These are phyloP conservation scores for Parathielavia hyrcaniae DNA, from an alignment of 495 filamentous ascomycete genomes.

Conservation along the genomic window DNA sequence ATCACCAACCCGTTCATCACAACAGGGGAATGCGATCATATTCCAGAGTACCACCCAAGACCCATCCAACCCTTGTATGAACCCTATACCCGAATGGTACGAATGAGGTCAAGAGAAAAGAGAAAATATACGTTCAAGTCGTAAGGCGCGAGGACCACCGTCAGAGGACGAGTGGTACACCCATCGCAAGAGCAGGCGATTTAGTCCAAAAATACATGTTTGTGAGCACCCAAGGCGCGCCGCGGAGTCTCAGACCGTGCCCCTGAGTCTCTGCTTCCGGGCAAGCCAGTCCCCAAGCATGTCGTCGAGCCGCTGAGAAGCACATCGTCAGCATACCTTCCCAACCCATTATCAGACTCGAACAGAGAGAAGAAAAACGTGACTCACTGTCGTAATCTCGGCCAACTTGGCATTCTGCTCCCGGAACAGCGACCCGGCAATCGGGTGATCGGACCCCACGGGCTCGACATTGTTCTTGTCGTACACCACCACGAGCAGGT, in stretches of 20 bases:
- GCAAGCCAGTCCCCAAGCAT: conserved; percentile 79
- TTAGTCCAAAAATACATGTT: neutral
- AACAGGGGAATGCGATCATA: neutral
- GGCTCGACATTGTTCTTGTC: conserved; percentile 77
- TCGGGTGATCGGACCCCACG: conserved; percentile 71
- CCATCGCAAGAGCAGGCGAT: neutral
- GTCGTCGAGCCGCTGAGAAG: conserved; percentile 64
- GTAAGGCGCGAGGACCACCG: conserved; percentile 1
- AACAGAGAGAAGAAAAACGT: conserved; percentile 3
- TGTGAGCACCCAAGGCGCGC: neutral
- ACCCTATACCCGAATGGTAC: neutral
- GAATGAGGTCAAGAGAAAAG: neutral
- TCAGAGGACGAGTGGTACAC: neutral
- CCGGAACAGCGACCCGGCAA: conserved; percentile 72
- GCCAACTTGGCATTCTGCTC: conserved; percentile 75
- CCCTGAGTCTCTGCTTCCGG: conserved; percentile 52
- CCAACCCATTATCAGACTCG: neutral
- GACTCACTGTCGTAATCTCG: conserved; percentile 67
- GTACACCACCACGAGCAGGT: conserved; percentile 84
- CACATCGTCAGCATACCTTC: conserved; percentile 22
- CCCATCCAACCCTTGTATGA: neutral
- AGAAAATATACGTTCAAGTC: conserved; percentile 10
- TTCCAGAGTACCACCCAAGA: conserved; percentile 3
- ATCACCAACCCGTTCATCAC: neutral
- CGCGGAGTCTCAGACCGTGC: conserved; percentile 30